These are phyloP conservation scores for Quillaja saponaria DNA, from an alignment of 306 rosid species.

Conservation along the genomic window DNA sequence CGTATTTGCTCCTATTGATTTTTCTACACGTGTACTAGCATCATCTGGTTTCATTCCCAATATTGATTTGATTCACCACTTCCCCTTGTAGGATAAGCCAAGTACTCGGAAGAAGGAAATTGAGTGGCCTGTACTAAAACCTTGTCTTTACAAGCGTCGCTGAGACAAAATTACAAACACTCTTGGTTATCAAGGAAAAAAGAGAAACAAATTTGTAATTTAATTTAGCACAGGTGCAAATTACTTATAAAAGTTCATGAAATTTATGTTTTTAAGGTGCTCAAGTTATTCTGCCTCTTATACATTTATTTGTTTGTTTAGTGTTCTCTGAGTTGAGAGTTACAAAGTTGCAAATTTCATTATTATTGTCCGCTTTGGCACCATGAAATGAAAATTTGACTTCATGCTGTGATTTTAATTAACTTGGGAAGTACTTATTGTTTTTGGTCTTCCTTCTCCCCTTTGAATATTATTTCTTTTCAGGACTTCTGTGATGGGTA, in stretches of 20 bases:
- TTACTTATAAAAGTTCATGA: conserved; percentile 4
- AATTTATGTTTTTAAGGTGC: neutral
- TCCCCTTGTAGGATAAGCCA: conserved; percentile 53
- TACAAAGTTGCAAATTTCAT: too few relatives aligned
- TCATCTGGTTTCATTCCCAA: neutral
- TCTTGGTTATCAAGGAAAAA: neutral
- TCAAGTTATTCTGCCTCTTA: neutral
- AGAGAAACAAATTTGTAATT: neutral
- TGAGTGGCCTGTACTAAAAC: conserved; percentile 86
- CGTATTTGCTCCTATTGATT: conserved; percentile 13
- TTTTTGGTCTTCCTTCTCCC: too few relatives aligned
- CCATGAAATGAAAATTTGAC: too few relatives aligned
- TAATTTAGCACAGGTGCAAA: neutral
- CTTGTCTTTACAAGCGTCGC: conserved; percentile 92
- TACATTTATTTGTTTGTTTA: too few relatives aligned
- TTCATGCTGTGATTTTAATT: too few relatives aligned
- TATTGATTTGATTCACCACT: conserved; percentile 8
- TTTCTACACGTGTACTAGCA: neutral
- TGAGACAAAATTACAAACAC: conserved; percentile 31
- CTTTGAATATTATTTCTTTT: too few relatives aligned
- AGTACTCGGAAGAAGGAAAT: conserved; percentile 51
- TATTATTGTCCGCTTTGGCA: too few relatives aligned
- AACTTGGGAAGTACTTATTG: too few relatives aligned
- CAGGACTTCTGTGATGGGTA: too few relatives aligned
- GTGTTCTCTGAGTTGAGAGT: too few relatives aligned